phyloP scores from a whole-genome alignment of 352 stramenopile genomes.

The Globisporangium canariense region DNA sequence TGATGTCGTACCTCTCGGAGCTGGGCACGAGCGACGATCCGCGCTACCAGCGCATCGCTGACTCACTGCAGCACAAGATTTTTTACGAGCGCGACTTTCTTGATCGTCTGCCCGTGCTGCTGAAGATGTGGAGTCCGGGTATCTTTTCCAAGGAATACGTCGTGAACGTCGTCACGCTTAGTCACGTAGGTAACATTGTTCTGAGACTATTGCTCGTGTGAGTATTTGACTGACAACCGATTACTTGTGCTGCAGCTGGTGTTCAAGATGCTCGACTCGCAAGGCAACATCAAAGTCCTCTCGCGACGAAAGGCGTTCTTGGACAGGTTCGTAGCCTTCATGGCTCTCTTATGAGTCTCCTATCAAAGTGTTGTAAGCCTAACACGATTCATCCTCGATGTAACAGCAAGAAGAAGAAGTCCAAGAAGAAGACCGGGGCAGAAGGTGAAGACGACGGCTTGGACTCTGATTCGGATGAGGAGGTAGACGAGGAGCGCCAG shows the following conservation, averaged over 20 bases:
- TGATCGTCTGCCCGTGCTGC: slow-evolving; percentile 72
- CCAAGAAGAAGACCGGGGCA: slow-evolving; percentile 22
- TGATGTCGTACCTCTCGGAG: slow-evolving; percentile 85
- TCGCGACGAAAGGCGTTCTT: slow-evolving; percentile 64
- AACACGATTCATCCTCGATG: neutral
- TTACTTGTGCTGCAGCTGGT: slow-evolving; percentile 50
- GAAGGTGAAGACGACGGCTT: slow-evolving; percentile 29
- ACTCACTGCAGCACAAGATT: slow-evolving; percentile 87
- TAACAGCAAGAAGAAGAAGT: slow-evolving; percentile 27
- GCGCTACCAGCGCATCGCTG: slow-evolving; percentile 76
- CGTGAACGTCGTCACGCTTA: slow-evolving; percentile 81
- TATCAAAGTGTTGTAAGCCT: neutral
- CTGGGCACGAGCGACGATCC: slow-evolving; percentile 66
- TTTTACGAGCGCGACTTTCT: slow-evolving; percentile 88
- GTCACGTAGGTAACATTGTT: slow-evolving; percentile 38
- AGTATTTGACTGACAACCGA: neutral
- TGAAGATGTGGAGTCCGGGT: slow-evolving; percentile 75
- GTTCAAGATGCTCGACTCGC: slow-evolving; percentile 80
- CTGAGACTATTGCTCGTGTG: too few relatives aligned
- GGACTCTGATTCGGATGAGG: slow-evolving; percentile 59
- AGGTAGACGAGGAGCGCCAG: slow-evolving; percentile 71
- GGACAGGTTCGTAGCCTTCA: slow-evolving; percentile 32
- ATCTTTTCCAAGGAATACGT: slow-evolving; percentile 67
- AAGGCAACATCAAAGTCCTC: slow-evolving; percentile 84
- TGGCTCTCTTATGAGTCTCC: neutral